Evolutionary conservation across 306 rosid species (phyloP).

Genomic region (Phaseolus lunatus): DNA sequence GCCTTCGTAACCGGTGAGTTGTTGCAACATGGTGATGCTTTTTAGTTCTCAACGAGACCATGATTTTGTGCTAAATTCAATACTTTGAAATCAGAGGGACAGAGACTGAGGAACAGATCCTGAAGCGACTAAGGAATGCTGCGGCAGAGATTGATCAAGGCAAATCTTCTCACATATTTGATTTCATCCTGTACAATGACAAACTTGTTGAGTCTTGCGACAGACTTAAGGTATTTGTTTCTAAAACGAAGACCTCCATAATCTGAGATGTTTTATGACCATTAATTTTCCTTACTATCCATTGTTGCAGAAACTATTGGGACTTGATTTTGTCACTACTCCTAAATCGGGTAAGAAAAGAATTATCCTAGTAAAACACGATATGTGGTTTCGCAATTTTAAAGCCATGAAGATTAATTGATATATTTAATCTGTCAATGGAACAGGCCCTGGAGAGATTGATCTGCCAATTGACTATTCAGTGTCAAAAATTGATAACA

Average conservation of each 20-base stretch:
- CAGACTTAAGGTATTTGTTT: conserved; percentile 69
- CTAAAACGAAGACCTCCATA: neutral
- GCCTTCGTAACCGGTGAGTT: conserved; percentile 91
- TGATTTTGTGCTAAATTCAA: conserved; percentile 35
- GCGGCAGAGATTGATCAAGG: conserved; percentile 86
- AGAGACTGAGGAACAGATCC: conserved; percentile 90
- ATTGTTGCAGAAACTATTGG: conserved; percentile 70
- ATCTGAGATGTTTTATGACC: neutral
- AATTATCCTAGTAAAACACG: neutral
- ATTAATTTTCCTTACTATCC: conserved; percentile 37
- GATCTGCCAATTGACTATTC: conserved; percentile 64
- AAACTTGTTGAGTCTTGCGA: conserved; percentile 77
- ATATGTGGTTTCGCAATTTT: neutral
- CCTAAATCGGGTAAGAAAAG: conserved; percentile 67
- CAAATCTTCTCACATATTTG: conserved; percentile 70
- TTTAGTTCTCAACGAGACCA: conserved; percentile 19
- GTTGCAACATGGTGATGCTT: conserved; percentile 15
- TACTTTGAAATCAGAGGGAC: conserved; percentile 72
- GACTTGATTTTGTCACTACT: conserved; percentile 57
- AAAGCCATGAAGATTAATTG: conserved; percentile 17
- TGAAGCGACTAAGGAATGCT: conserved; percentile 83
- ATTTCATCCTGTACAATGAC: conserved; percentile 76
- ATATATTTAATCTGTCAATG: conserved; percentile 32
- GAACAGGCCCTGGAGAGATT: conserved; percentile 64
- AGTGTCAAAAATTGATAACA: conserved; percentile 63